A percentile compares a stretch with the other conserved stretches of the same genome.
Conservation (phyloP, 2,329 filamentous ascomycete species). For the Apiospora sp. region DNA sequence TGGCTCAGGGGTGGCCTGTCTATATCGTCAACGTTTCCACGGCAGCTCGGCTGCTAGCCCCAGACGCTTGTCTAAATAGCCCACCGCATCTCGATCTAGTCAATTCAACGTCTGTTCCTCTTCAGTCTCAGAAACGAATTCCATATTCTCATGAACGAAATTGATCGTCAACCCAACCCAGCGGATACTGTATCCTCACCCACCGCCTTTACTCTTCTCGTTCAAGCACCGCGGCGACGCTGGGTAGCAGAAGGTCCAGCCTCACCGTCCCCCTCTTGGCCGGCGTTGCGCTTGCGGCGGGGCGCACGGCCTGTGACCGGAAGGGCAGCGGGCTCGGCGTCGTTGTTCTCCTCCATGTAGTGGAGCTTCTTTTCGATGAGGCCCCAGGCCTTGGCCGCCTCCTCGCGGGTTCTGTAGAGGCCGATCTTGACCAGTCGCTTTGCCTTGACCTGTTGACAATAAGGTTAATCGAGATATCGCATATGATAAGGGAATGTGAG, state of each 20-base stretch:
- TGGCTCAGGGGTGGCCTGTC: constrained; percentile 9
- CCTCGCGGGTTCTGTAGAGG: not conserved
- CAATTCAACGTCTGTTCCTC: not conserved
- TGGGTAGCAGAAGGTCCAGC: not conserved
- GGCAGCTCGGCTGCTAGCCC: constrained; percentile 13
- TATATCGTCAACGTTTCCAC: not conserved
- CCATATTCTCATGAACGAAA: not conserved
- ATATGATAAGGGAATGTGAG: not conserved
- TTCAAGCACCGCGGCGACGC: not conserved
- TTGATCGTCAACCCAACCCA: not conserved
- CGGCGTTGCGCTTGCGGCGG: not conserved
- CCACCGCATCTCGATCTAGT: constrained; percentile 1
- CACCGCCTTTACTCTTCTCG: not conserved
- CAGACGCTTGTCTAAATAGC: constrained; percentile 2
- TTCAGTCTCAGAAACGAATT: no score
- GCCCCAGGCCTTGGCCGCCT: not conserved
- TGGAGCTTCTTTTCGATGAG: not conserved
- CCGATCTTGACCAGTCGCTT: not conserved
- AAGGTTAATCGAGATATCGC: not conserved
- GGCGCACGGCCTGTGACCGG: not conserved
- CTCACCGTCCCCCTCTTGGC: not conserved
- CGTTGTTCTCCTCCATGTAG: not conserved
- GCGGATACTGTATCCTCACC: no score
- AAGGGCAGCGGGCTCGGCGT: not conserved
- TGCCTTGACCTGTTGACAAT: not conserved